These are phyloP conservation scores for Ailanthus altissimus DNA, from an alignment of 345 rosid species.

Conservation along the genomic window DNA sequence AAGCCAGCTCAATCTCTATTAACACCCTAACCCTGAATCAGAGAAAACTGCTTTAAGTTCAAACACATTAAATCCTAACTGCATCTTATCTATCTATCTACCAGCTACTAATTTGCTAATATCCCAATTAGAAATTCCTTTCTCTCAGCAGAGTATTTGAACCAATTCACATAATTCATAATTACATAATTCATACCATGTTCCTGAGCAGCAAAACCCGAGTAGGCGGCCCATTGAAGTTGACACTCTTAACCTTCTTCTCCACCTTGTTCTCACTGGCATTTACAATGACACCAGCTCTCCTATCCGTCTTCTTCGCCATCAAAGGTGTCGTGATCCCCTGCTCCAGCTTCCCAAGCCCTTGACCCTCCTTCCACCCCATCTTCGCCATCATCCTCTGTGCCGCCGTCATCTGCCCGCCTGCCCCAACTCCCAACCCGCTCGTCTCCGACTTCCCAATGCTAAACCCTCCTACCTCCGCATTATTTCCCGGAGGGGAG, in stretches of 20 bases:
- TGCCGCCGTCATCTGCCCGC: conserved; percentile 99
- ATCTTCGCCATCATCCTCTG: conserved; percentile 99
- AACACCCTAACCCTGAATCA: background rate
- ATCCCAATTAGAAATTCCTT: background rate
- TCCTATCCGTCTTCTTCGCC: conserved; percentile 96
- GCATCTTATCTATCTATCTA: background rate
- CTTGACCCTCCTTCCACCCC: conserved; percentile 99
- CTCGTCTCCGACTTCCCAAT: conserved; percentile 86
- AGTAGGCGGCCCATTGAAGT: conserved; percentile 80
- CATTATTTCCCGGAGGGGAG: conserved; percentile 64
- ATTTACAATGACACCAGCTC: conserved; percentile 98
- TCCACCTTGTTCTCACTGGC: conserved; percentile 76
- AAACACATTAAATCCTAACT: background rate
- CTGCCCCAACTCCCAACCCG: conserved; percentile 93
- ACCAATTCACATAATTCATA: background rate
- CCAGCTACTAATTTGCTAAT: background rate
- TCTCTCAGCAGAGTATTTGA: background rate
- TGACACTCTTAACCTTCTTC: conserved; percentile 93
- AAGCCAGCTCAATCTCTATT: background rate
- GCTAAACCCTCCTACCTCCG: conserved; percentile 54
- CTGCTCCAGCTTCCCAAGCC: conserved; percentile 93
- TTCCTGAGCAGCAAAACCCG: conserved; percentile 83
- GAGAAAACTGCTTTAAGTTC: background rate
- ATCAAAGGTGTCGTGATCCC: conserved; percentile 95
- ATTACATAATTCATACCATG: conserved; percentile 57